Base-by-base conservation (phyloP, 352 stramenopile genomes). In the Phytophthora foliorum region DNA sequence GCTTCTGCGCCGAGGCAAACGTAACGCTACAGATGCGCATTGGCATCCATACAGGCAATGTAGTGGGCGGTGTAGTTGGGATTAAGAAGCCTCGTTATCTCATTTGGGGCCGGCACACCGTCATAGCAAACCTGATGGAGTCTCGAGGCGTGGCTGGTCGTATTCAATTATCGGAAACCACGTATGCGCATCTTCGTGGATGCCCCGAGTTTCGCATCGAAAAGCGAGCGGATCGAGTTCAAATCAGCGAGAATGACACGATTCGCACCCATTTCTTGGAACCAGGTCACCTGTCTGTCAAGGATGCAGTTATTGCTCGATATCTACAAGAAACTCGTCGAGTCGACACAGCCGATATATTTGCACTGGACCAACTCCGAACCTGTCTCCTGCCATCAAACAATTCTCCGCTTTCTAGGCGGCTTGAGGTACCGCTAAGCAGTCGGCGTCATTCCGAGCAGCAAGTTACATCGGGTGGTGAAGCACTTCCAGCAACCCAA, bases 21-120 rank as follows among this genome's bases (percentile, higher is more conserved):
- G 85, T 93, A 8, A 66, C 75, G n/a, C 60, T 96, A 25, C 84
- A 94, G 52, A 95, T 96, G 89, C 86, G 88, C 1, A 95, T 95
- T 54, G 88, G 89, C 3, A 86, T 96, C 55, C 89, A 96, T 67
- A 95, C 84, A 1, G 88, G 89, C 29, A 90, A 90, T 51, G 84
- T 91, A 31, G 87, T 97, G 1, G 89, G 89, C 0, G 88, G 87
- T 6, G 86, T 97, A 16, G 88, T 97, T 14, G 89, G 89, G 6
- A 85, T 90, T 57, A 92, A 93, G 64, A 94, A 95, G 32, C 89
- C 88, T 21, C 83, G 89, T 19, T 97, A 97, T 56, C 83, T 95
- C 53, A 92, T 92, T 53, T 95, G 86, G 86, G 89, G 88, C 25
- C 81, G 88, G 32, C 87, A 93, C 49, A 94, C 86, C 0, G 80